Conservation (phyloP, 2,329 filamentous ascomycete species). For the Arthrinium phaeospermum region DNA sequence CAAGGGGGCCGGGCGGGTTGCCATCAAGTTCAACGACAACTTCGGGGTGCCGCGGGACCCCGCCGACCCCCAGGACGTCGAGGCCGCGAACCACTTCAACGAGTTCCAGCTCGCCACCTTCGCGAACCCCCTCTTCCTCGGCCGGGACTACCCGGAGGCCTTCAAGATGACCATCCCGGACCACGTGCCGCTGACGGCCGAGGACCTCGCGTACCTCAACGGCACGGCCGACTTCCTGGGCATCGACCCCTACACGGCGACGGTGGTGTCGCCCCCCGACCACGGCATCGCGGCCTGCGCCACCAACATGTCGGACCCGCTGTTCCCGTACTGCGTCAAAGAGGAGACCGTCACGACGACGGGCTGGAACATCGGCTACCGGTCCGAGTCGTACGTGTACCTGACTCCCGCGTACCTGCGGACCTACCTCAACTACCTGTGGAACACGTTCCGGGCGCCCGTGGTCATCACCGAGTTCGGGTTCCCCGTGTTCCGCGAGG, state of each 20-base stretch:
- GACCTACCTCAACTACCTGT: slow-evolving; percentile 60
- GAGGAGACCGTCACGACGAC: slow-evolving; percentile 51
- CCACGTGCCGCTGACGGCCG: slow-evolving; percentile 50
- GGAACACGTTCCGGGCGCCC: slow-evolving; percentile 60
- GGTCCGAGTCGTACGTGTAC: slow-evolving; percentile 62
- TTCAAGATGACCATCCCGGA: slow-evolving; percentile 51
- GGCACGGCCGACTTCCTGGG: slow-evolving; percentile 61
- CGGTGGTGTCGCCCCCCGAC: slow-evolving; percentile 54
- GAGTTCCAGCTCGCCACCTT: slow-evolving; percentile 55
- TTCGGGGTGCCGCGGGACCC: slow-evolving; percentile 55
- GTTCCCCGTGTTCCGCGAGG: slow-evolving; percentile 58
- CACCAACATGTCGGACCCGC: slow-evolving; percentile 47
- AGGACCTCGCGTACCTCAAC: slow-evolving; percentile 55
- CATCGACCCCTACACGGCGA: slow-evolving; percentile 64
- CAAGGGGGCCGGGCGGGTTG: slow-evolving; percentile 54
- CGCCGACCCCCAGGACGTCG: slow-evolving; percentile 46
- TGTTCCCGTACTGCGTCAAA: slow-evolving; percentile 59
- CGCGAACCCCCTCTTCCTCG: slow-evolving; percentile 58
- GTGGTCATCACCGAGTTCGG: slow-evolving; percentile 62
- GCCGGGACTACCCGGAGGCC: slow-evolving; percentile 54
- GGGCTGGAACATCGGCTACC: slow-evolving; percentile 65
- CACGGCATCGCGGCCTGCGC: slow-evolving; percentile 55
- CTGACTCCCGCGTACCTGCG: slow-evolving; percentile 64
- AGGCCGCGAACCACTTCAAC: slow-evolving; percentile 53
- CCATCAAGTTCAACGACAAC: slow-evolving; percentile 56